A percentile compares a stretch with the other conserved stretches of the same genome.
phyloP scores from a whole-genome alignment of 306 rosid genomes.

The Malus domestica region ASM211411v1 NC_041801.1:24707001-24707500 shows the following conservation, averaged over 20 bases:
- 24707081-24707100: not conserved
- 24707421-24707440: slow-evolving; percentile 81
- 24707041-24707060: not conserved
- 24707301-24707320: not conserved
- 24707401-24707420: slow-evolving; percentile 82
- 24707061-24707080: not conserved
- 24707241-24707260: slow-evolving; percentile 9
- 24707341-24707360: not conserved
- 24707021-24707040: slow-evolving; percentile 13
- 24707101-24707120: not conserved
- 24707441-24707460: slow-evolving; percentile 72
- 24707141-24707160: not conserved
- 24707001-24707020: slow-evolving; percentile 88
- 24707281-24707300: not conserved
- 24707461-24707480: slow-evolving; percentile 68
- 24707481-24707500: slow-evolving; percentile 12
- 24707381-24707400: slow-evolving; percentile 66
- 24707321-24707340: not conserved
- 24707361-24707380: slow-evolving; percentile 74
- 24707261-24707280: slow-evolving; percentile 9
- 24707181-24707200: slow-evolving; percentile 98
- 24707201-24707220: slow-evolving; percentile 98
- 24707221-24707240: slow-evolving; percentile 17
- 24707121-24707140: not conserved
- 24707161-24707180: slow-evolving; percentile 93